Evolutionary conservation across 106 monocot genomes (phyloP).

Genomic region (Allium sativum): DNA sequence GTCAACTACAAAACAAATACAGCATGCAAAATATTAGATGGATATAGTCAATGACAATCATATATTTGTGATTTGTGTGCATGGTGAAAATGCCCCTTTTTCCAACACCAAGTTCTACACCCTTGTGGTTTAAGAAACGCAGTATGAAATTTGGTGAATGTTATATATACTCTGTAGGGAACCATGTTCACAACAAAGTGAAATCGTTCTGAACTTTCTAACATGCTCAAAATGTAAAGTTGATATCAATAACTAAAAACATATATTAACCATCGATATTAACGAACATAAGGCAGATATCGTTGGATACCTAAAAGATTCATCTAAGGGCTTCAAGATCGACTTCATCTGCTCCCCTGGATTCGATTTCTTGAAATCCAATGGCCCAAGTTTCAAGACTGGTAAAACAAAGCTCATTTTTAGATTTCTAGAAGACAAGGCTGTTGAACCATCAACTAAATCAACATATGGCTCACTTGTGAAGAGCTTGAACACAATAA

Average conservation of each 20-base stretch:
- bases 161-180: no score
- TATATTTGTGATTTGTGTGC: no score
- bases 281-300: slow-evolving; percentile 32
- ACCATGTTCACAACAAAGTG: no score
- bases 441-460: slow-evolving; percentile 41
- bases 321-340: slow-evolving; percentile 5
- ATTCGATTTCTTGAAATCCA: slow-evolving; percentile 39
- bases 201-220: no score
- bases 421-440: slow-evolving; percentile 22
- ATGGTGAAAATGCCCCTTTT: no score
- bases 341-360: slow-evolving; percentile 62
- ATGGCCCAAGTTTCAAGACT: slow-evolving; percentile 19
- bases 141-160: no score
- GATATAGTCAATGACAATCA: no score
- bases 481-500: slow-evolving; percentile 45
- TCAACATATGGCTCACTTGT: slow-evolving; percentile 48
- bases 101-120: no score
- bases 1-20: slow-evolving; percentile 17
- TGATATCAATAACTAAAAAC: no score
- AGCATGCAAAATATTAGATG: background rate
- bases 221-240: no score
- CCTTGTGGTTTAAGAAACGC: no score
- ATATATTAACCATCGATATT: no score
- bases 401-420: slow-evolving; percentile 47
- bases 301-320: slow-evolving; percentile 14